These are phyloP conservation scores for Letharia columbiana DNA, from an alignment of 495 filamentous ascomycete genomes.

Conservation along the genomic window DNA sequence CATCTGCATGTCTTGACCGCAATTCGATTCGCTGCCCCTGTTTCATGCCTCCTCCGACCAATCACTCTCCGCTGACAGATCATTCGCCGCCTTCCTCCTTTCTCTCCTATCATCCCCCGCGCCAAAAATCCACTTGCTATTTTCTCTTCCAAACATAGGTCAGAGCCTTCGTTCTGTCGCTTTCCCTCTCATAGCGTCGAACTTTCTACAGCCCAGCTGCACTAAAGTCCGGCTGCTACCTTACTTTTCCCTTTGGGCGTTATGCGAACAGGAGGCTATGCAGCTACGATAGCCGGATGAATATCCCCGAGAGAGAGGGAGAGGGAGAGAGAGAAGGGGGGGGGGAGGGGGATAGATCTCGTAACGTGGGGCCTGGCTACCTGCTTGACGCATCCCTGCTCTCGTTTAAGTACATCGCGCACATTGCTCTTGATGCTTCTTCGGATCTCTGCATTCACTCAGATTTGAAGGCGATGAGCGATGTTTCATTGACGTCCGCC, in stretches of 20 bases:
- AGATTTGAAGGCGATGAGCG: slow-evolving; percentile 1
- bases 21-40: slow-evolving; percentile 17
- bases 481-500: slow-evolving; percentile 4
- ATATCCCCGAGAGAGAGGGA: neutral
- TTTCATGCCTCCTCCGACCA: neutral
- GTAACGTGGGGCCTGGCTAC: slow-evolving; percentile 5
- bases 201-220: neutral
- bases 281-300: slow-evolving; percentile 8
- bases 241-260: neutral
- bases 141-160: neutral
- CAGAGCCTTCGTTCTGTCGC: neutral
- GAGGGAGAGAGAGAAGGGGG: neutral
- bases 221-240: neutral
- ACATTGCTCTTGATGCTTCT: slow-evolving; percentile 4
- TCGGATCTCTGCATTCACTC: slow-evolving; percentile 9
- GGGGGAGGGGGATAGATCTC: neutral
- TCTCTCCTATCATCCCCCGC: neutral
- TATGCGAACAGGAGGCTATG: slow-evolving; percentile 13
- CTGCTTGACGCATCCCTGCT: slow-evolving; percentile 11
- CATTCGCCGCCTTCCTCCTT: neutral
- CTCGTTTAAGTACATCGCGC: slow-evolving; percentile 9
- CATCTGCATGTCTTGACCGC: slow-evolving; percentile 13
- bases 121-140: neutral
- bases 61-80: slow-evolving; percentile 2
- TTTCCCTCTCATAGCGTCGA: neutral